Evolutionary conservation across 495 filamentous ascomycete genomes (phyloP).

Genomic region (Acidomyces sp.): DNA sequence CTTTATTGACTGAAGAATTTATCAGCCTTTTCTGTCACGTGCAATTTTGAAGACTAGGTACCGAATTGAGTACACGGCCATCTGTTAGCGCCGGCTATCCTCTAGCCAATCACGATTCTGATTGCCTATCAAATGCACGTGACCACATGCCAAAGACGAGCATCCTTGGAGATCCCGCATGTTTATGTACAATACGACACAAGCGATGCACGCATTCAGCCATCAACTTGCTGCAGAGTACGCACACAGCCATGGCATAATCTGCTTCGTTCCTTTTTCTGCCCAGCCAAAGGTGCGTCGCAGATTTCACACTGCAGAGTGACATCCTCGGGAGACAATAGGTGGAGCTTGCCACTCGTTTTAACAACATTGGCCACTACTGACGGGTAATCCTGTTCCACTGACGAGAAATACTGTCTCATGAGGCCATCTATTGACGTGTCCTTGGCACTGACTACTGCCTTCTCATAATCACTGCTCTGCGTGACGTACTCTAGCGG

Average conservation of each 20-base stretch:
- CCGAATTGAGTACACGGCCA: too few species aligned
- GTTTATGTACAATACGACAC: too few species aligned
- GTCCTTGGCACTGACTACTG: constrained; percentile 32
- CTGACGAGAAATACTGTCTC: constrained; percentile 71
- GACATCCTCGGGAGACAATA: background rate
- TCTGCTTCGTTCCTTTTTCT: constrained; percentile 11
- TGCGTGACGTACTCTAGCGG: constrained; percentile 41
- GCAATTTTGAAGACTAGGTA: too few species aligned
- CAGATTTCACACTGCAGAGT: constrained; percentile 17
- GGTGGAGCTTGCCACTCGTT: constrained; percentile 60
- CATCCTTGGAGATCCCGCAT: too few species aligned
- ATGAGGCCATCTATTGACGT: constrained; percentile 86
- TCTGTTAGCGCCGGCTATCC: too few species aligned
- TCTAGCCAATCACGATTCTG: too few species aligned
- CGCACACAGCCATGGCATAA: constrained; percentile 18
- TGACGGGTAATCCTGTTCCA: constrained; percentile 77
- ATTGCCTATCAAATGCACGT: too few species aligned
- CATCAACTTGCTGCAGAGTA: constrained; percentile 3
- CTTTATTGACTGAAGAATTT: too few species aligned
- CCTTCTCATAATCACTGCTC: background rate
- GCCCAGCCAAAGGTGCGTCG: constrained; percentile 9
- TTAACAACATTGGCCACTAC: constrained; percentile 90
- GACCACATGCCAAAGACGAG: too few species aligned
- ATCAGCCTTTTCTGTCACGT: too few species aligned
- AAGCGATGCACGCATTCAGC: too few species aligned